Evolutionary conservation across 2,329 filamentous ascomycete species (phyloP), one percentile per base, ranked within the genome.

Genomic region (Monilinia fructigena): DNA sequence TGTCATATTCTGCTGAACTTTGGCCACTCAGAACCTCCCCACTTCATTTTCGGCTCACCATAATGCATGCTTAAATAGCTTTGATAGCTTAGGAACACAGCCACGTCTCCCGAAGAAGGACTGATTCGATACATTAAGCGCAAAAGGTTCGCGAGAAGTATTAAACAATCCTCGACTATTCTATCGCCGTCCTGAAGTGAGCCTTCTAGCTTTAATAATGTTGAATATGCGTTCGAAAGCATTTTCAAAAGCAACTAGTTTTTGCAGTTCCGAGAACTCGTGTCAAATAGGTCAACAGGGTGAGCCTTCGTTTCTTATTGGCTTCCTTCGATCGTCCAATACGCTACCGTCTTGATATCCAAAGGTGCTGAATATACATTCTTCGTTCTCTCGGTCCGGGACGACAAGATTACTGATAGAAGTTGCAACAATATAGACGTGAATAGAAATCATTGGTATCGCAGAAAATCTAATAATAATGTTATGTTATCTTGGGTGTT

Each of bases 401-500:
- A 92, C 5, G 88, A 86, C 42, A 92, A 87, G 68, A 98, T 95
- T 60, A 93, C 91, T 31, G 90, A 88, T 50, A 99, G 87, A 52
- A 99, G 84, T 78, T 98, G 93, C 38, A 99, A 81, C 5, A 91
- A 79, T 98, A 98, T 0, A 98, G 85, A 31, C 94, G 89, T 28
- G 92, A 91, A 78, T 96, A 97, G 75, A 97, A 96, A 74, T 97
- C 93, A 71, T 83, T 83, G 18, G 89, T 87, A 71, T 97, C 94
- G n/a, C 71, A 99, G 84, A 66, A 99, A 90, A 76, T 95, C 90
- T 68, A 99, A 86, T 31, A 99, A 85, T 20, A 95, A 82, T 2
- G 92, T 94, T 69, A 97, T 94, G 77, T 99, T 98, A 79, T 98
- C 94, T 85, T n/a, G n/a, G n/a, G n/a, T n/a, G n/a, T n/a, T n/a